Evolutionary conservation across 306 rosid genomes (phyloP), one percentile per base, ranked within the genome.

Genomic region (Cyamopsis tetragonoloba): DNA sequence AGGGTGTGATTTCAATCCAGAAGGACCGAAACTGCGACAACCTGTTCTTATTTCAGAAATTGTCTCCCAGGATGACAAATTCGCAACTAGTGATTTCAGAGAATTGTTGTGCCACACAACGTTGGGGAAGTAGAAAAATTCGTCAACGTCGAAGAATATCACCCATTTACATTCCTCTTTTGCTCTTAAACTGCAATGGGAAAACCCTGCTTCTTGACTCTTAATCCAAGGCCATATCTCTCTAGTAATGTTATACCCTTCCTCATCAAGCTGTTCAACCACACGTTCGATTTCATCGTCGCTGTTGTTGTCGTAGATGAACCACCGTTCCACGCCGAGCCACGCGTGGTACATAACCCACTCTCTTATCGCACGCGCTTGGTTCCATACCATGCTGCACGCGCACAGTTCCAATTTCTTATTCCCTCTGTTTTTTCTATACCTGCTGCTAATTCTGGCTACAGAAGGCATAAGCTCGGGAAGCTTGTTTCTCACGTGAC

Each of bases 191-290:
- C 80, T 84, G n/a, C 97, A 91, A 54, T 88, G 92, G 2, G 97
- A 91, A 54, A 91, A 91, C n/a, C 97, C 97, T 4, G 97, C 92
- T 73, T 91, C 97, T 49, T 91, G 97, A 9, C 89, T 79, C 66
- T 91, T 91, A 15, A 86, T 70, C 97, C 97, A 91, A 0, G 97
- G 97, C 97, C 97, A 91, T 28, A 63, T 64, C 14, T 47, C 73
- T 46, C 87, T 84, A 17, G 63, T 85, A 1, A 91, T 80, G 7
- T 86, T 88, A 54, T 78, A 86, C 7, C 77, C 81, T 57, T 64
- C 28, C 0, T 2, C 12, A 28, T 82, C 70, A 6, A 90, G 92
- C 19, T 86, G 87, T 3, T 18, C 10, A n/a, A 84, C 66, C 22
- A 79, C 85, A 1, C 62, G 70, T 1, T 84, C 85, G 7, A 84